Percentiles rank a stretch among this genome's conserved stretches.
Evolutionary conservation across 495 filamentous ascomycete genomes (phyloP).

Genomic region (Hypoxylon fuscum): DNA sequence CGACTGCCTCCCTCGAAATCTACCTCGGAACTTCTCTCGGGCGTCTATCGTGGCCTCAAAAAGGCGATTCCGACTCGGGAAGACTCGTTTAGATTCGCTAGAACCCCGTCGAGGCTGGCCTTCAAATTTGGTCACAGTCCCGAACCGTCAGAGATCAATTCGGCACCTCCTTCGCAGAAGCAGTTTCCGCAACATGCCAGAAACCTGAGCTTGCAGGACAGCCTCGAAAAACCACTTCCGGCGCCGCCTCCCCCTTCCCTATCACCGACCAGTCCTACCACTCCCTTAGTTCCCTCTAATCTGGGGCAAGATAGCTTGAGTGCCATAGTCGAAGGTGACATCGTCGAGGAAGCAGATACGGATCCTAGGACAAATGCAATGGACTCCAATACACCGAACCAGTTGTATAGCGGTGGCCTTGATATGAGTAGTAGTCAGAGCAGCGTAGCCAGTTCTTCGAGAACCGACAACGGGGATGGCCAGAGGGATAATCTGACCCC

Average conservation of each 20-base stretch:
- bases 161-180: slow-evolving; percentile 40
- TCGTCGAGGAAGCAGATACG: slow-evolving; percentile 33
- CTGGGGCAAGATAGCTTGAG: slow-evolving; percentile 9
- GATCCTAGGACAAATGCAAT: slow-evolving; percentile 65
- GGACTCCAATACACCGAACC: slow-evolving; percentile 62
- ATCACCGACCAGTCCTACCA: slow-evolving; percentile 48
- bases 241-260: slow-evolving; percentile 55
- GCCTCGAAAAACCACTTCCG: slow-evolving; percentile 62
- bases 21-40: slow-evolving; percentile 55
- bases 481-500: slow-evolving; percentile 57
- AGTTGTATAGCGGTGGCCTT: slow-evolving; percentile 49
- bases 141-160: slow-evolving; percentile 34
- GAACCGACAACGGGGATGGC: slow-evolving; percentile 55
- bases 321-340: slow-evolving; percentile 44
- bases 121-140: slow-evolving; percentile 39
- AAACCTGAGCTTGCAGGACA: slow-evolving; percentile 59
- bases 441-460: slow-evolving; percentile 55
- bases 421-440: slow-evolving; percentile 66
- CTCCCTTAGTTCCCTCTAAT: slow-evolving; percentile 33
- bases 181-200: slow-evolving; percentile 55
- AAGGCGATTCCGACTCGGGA: slow-evolving; percentile 56
- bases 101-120: slow-evolving; percentile 44
- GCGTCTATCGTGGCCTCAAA: slow-evolving; percentile 60
- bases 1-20: slow-evolving; percentile 46
- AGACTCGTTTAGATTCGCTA: slow-evolving; percentile 42